Base-by-base conservation (phyloP, 176 grass and related monocot genomes). In the Chrysopogon serrulatus region DNA sequence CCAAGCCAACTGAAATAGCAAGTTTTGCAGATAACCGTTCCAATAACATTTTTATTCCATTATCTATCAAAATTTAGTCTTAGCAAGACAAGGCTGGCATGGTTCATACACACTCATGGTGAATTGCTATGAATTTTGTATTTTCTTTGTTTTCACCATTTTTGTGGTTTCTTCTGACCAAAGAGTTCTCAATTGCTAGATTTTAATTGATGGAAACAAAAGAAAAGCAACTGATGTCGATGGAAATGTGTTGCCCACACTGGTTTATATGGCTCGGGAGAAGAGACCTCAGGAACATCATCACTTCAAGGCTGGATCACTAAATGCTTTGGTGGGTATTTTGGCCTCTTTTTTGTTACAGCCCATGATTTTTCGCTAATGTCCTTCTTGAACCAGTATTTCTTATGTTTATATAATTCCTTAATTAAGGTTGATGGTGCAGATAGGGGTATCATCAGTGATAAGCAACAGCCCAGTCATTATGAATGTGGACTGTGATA, bases 281-380 rank as follows among this genome's bases (percentile, higher is more conserved):
- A 94, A 90, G 87, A 94, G 78, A 53, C 85, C 85, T 65, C 70
- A 78, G 3, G 74, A 88, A 37, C 83, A 97, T 33, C 89, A 92
- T 63, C 70, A 97, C 76, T 97, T 94, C 85, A 97, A 97, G 90
- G 94, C 91, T 69, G 94, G 94, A 53, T 90, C 94, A 14, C 53
- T 97, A 83, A 94, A 97, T 68, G 68, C 94, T 82, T 69, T 97
- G 87, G 94, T 86, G 60, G 5, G 71, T 76, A 17, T 48, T 68
- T 81, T 47, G 35, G 35, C 1, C 32, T 63, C 17, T n/a, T 79
- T 13, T 56, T 48, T 35, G 23, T 19, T 40, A 26, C 49, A 63
- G 9, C 60, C 40, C 41, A 51, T 34, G 23, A 28, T n/a, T 71
- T 78, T 68, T 74, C 43, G 2, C 33, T 24, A 33, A 57, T 53